Conservation (phyloP, 1,284 basidiomycete species). For the Anthracocystis walkeri region DNA sequence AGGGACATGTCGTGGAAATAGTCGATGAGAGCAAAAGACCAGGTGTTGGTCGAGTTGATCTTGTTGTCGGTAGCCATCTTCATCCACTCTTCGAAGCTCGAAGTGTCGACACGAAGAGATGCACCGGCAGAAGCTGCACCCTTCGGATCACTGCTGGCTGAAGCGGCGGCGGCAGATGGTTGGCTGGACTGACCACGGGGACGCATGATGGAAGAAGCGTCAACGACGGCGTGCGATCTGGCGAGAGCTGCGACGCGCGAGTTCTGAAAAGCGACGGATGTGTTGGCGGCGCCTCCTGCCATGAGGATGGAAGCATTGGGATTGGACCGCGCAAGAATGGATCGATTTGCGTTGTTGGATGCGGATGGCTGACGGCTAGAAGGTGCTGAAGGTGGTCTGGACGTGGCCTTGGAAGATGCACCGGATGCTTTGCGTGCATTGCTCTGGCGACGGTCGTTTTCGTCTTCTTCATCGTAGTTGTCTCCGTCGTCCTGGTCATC, state of each 20-base stretch:
- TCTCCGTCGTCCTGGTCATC: slow-evolving; percentile 27
- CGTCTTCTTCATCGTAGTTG: slow-evolving; percentile 34
- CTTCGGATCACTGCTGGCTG: slow-evolving; percentile 17
- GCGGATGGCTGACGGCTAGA: slow-evolving; percentile 38
- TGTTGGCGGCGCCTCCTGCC: slow-evolving; percentile 24
- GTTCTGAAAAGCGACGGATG: slow-evolving; percentile 46
- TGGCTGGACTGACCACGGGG: slow-evolving; percentile 32
- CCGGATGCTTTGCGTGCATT: slow-evolving; percentile 29
- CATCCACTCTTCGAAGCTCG: slow-evolving; percentile 92
- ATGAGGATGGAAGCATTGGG: slow-evolving; percentile 49
- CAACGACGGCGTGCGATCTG: slow-evolving; percentile 43
- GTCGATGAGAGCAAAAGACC: slow-evolving; percentile 97
- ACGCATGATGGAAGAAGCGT: slow-evolving; percentile 51
- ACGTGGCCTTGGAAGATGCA: slow-evolving; percentile 17
- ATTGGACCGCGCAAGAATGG: slow-evolving; percentile 40
- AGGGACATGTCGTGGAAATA: slow-evolving; percentile 99
- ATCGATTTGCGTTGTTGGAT: slow-evolving; percentile 44
- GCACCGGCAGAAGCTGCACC: slow-evolving; percentile 25
- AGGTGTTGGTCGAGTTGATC: slow-evolving; percentile 98
- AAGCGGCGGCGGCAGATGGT: slow-evolving; percentile 9
- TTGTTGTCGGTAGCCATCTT: slow-evolving; percentile 99
- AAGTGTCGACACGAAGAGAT: slow-evolving; percentile 63
- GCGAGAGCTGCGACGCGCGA: slow-evolving; percentile 49
- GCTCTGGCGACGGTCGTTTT: slow-evolving; percentile 15
- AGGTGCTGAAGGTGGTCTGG: slow-evolving; percentile 26